These are phyloP conservation scores for Metschnikowia bowlesiae DNA, from an alignment of 805 yeast genomes.

Conservation along the genomic window DNA sequence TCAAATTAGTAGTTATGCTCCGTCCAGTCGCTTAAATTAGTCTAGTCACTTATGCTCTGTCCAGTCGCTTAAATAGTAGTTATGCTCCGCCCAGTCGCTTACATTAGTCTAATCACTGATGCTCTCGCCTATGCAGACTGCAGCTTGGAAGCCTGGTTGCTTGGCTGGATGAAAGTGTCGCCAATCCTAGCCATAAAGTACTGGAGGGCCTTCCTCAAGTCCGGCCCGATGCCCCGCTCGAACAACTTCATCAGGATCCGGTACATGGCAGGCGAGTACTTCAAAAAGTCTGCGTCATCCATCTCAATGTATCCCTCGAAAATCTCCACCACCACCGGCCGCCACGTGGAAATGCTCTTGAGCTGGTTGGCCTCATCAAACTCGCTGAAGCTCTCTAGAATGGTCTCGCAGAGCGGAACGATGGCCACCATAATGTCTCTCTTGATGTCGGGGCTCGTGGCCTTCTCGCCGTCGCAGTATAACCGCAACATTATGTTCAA, in stretches of 20 bases:
- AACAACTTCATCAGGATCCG: constrained; percentile 54
- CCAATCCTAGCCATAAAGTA: constrained; percentile 54
- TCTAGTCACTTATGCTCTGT: no score
- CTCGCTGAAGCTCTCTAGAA: constrained; percentile 63
- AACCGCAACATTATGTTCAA: constrained; percentile 75
- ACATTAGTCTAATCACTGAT: no score
- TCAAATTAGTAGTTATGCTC: no score
- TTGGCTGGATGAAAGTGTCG: constrained; percentile 27
- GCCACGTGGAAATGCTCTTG: constrained; percentile 79
- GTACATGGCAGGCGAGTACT: constrained; percentile 58
- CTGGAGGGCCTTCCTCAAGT: constrained; percentile 57
- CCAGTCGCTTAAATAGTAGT: no score
- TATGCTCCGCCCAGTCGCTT: no score
- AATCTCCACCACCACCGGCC: constrained; percentile 88
- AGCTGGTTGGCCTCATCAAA: constrained; percentile 76
- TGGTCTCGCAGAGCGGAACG: constrained; percentile 63
- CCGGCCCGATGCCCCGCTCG: constrained; percentile 57
- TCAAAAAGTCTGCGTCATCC: constrained; percentile 64
- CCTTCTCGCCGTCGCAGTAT: constrained; percentile 60
- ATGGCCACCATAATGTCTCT: constrained; percentile 48
- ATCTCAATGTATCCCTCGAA: constrained; percentile 76
- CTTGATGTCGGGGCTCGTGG: constrained; percentile 43
- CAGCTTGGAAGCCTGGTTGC: no score
- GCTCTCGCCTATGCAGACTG: no score
- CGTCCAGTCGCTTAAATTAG: no score